A percentile compares a stretch with the other conserved stretches of the same genome.
Conservation (phyloP, 202 grass and related monocot genomes). For the Miscanthus sacchariflorus region DNA sequence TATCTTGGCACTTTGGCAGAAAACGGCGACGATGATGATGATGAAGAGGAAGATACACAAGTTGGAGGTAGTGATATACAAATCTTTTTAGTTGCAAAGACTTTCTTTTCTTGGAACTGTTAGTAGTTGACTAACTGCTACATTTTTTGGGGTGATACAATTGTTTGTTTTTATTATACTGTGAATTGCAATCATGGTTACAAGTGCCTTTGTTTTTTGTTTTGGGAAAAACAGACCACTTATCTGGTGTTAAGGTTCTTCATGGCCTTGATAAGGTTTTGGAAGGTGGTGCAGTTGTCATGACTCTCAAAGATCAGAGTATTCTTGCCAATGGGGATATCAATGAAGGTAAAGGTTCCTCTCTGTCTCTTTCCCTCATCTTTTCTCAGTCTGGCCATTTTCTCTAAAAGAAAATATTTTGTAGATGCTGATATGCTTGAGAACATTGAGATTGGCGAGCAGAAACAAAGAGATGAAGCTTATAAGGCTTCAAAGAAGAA, state of each 20-base stretch:
- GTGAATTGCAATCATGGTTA: slow-evolving; percentile 27
- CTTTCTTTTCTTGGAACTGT: slow-evolving; percentile 4
- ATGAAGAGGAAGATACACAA: slow-evolving; percentile 52
- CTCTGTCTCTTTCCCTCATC: background rate
- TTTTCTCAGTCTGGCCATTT: slow-evolving; percentile 35
- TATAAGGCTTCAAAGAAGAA: slow-evolving; percentile 84
- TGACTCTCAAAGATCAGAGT: slow-evolving; percentile 96
- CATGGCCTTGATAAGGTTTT: slow-evolving; percentile 96
- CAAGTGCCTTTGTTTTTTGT: slow-evolving; percentile 35
- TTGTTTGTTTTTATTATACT: slow-evolving; percentile 19
- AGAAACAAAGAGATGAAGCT: slow-evolving; percentile 80
- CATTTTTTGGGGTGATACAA: slow-evolving; percentile 20
- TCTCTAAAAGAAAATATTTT: slow-evolving; percentile 49
- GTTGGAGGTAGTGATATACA: slow-evolving; percentile 50
- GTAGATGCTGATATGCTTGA: slow-evolving; percentile 88
- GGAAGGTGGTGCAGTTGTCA: slow-evolving; percentile 93
- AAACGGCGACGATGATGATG: slow-evolving; percentile 50
- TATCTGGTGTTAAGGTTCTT: slow-evolving; percentile 96
- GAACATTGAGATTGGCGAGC: slow-evolving; percentile 95
- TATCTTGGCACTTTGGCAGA: slow-evolving; percentile 58
- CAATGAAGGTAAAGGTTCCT: slow-evolving; percentile 72
- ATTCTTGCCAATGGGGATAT: slow-evolving; percentile 81
- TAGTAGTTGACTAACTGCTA: background rate
- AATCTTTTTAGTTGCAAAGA: background rate
- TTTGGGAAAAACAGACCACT: slow-evolving; percentile 54